Base-by-base conservation (phyloP, 768 basidiomycete genomes). In the Calocybe gangraenosa region DNA sequence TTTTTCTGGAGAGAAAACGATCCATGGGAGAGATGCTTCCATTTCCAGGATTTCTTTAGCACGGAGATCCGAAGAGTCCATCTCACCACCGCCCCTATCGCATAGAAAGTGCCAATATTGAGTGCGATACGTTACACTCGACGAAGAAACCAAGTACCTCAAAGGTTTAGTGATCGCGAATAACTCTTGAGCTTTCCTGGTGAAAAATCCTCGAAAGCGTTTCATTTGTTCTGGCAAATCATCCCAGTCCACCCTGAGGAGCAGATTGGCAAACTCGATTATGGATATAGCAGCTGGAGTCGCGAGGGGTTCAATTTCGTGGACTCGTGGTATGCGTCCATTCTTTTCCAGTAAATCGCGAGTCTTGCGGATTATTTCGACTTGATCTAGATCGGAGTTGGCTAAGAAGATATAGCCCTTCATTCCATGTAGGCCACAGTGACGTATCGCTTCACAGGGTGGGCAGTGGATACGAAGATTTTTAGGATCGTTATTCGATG, bases 281-380 rank as follows among this genome's bases (percentile, higher is more conserved):
- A 51, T 35, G 1, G 37, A 34, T 9, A 44, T 54, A 3, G 37
- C 31, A 7, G 37, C 46, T 2, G 2, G 32, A 22, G n/a, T 50
- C 2, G 54, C 48, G 5, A 19, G 42, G 3, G 48, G 44, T 39
- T 53, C 53, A 7, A 55, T 23, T 15, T 52, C 47, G n/a, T 9
- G 30, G 19, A 52, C 40, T 15, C 15, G 38, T 32, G 53, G 53
- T 25, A 53, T 47, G 2, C 11, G 17, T 11, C 54, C 55, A 15
- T 42, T 22, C 13, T 30, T 31, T 37, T 50, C 53, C 19, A 54
- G 51, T 11, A 42, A 34, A 11, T 37, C 38, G 7, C 53, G 46
- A n/a, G 53, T 56, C 33, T 30, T 54, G 20, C 47, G 28, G 4
- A 56, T 22, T 21, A 56, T 56, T 19, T 56, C 53, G 10, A 41